Percentiles rank a stretch among this genome's conserved stretches.
These are phyloP conservation scores for Yarrowia porcina DNA, from an alignment of 805 yeast genomes.

Conservation along the genomic window DNA sequence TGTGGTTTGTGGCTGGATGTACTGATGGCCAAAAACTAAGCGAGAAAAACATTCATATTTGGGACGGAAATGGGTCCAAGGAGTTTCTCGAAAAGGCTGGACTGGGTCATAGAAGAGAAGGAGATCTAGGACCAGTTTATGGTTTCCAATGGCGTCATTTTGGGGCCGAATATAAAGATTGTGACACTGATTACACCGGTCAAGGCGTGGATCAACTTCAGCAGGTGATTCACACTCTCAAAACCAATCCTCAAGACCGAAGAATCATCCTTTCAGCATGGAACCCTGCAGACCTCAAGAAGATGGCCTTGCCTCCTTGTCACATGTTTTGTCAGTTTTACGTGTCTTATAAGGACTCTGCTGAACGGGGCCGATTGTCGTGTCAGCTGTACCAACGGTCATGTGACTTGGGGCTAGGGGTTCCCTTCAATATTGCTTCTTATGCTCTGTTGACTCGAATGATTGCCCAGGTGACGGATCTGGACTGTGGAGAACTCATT, in stretches of 20 bases:
- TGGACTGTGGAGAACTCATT: slow-evolving; percentile 93
- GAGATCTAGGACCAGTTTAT: slow-evolving; percentile 97
- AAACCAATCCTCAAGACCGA: slow-evolving; percentile 88
- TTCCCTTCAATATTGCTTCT: slow-evolving; percentile 96
- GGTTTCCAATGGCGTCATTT: slow-evolving; percentile 99
- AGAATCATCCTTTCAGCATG: slow-evolving; percentile 94
- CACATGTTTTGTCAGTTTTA: slow-evolving; percentile 95
- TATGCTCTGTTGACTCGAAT: slow-evolving; percentile 88
- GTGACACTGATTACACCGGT: slow-evolving; percentile 82
- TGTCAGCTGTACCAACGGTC: slow-evolving; percentile 93
- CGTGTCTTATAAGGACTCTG: slow-evolving; percentile 58
- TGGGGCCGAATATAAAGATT: slow-evolving; percentile 86
- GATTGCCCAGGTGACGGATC: slow-evolving; percentile 93
- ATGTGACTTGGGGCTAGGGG: slow-evolving; percentile 99
- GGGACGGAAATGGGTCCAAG: slow-evolving; percentile 98
- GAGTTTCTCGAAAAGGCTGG: slow-evolving; percentile 86
- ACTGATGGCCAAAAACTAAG: slow-evolving; percentile 80
- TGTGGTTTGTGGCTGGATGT: slow-evolving; percentile 89
- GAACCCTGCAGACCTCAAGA: slow-evolving; percentile 93
- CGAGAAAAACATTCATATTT: slow-evolving; percentile 87
- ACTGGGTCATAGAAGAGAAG: slow-evolving; percentile 73
- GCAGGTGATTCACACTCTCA: slow-evolving; percentile 72
- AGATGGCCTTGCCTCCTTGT: slow-evolving; percentile 98
- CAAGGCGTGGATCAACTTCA: slow-evolving; percentile 88
- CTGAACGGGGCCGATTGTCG: slow-evolving; percentile 62